Conservation (phyloP, 73 alveolate genomes). For the Paramecium octaurelia region DNA sequence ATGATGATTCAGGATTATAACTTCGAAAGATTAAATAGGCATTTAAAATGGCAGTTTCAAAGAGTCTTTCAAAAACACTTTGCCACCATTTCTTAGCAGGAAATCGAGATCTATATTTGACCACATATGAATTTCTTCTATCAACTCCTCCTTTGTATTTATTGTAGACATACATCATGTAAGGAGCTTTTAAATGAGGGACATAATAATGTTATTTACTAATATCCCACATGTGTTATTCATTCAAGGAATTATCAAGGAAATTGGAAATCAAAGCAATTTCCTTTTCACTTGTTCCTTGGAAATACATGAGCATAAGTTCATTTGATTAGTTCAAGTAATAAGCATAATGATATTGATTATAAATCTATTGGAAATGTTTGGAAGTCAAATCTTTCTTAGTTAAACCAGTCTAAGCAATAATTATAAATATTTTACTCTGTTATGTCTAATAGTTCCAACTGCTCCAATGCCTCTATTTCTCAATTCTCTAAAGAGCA, state of each 20-base stretch:
- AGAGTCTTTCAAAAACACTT: conserved; percentile 51
- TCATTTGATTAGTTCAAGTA: conserved; percentile 25
- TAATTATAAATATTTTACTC: background rate
- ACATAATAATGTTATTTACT: conserved; percentile 13
- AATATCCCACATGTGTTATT: conserved; percentile 42
- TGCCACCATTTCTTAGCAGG: conserved; percentile 53
- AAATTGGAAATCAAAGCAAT: conserved; percentile 22
- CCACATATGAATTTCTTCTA: conserved; percentile 61
- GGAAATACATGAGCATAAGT: conserved; percentile 29
- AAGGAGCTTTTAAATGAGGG: conserved; percentile 41
- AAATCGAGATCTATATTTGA: conserved; percentile 33
- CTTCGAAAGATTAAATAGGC: conserved; percentile 45
- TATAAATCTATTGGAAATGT: conserved; percentile 28
- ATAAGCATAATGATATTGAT: conserved; percentile 40
- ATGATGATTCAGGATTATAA: conserved; percentile 39
- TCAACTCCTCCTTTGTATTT: conserved; percentile 66
- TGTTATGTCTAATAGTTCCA: conserved; percentile 61
- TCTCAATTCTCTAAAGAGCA: conserved; percentile 22
- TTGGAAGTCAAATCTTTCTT: conserved; percentile 37
- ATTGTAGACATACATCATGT: conserved; percentile 49
- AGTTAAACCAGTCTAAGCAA: conserved; percentile 34
- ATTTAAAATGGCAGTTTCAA: conserved; percentile 56
- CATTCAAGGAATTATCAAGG: conserved; percentile 13
- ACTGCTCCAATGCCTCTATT: conserved; percentile 55
- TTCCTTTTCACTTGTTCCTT: conserved; percentile 53